Evolutionary conservation across 495 filamentous ascomycete genomes (phyloP).

Genomic region (Pseudoneurospora amorphoporcata): DNA sequence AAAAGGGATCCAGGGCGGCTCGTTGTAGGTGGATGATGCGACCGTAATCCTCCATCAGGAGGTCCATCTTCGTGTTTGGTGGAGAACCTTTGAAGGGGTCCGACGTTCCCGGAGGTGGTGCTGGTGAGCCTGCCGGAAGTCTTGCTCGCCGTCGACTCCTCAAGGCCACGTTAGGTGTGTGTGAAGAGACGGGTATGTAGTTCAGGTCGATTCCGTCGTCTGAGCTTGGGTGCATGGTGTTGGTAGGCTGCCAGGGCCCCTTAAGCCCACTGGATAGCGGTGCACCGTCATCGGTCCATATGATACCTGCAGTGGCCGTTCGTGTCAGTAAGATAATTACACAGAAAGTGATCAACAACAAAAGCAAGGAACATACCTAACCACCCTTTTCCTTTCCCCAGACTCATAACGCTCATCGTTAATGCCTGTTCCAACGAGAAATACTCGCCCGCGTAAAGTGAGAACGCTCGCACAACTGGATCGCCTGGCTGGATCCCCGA

Average conservation of each 20-base stretch:
- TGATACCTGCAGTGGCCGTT: not conserved
- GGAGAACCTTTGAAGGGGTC: too few species aligned
- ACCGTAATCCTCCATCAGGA: conserved; percentile 7
- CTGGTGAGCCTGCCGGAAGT: too few species aligned
- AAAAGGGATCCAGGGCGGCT: not conserved
- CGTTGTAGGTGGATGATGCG: conserved; percentile 3
- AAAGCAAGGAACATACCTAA: not conserved
- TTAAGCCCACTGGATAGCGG: not conserved
- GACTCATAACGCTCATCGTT: conserved; percentile 9
- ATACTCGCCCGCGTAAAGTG: conserved; percentile 5
- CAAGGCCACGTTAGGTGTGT: not conserved
- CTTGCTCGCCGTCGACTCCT: not conserved
- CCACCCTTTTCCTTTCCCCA: conserved; percentile 2
- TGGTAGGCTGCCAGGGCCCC: not conserved
- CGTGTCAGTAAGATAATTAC: too few species aligned
- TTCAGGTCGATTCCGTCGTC: too few species aligned
- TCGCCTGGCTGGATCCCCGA: conserved; percentile 10
- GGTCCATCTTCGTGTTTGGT: not conserved
- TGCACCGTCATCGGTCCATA: not conserved
- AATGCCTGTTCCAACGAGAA: conserved; percentile 21
- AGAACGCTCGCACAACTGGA: conserved; percentile 18
- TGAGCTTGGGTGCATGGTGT: not conserved
- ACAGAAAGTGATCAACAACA: too few species aligned
- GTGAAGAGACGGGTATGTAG: too few species aligned
- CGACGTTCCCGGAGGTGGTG: too few species aligned